Evolutionary conservation across 2,329 filamentous ascomycete species (phyloP).

Genomic region (Aureobasidium sp.): DNA sequence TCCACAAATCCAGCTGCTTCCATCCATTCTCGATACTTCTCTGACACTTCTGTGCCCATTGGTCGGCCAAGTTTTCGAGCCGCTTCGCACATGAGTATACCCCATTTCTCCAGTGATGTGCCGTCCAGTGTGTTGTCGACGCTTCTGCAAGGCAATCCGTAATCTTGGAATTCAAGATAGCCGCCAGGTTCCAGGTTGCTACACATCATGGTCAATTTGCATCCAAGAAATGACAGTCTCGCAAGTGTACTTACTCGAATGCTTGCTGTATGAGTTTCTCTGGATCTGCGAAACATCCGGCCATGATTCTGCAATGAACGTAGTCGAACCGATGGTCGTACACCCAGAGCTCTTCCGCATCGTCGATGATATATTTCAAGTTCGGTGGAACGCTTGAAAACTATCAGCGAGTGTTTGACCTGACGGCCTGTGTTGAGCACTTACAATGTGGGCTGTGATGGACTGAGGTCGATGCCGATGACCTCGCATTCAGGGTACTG

Average conservation of each 20-base stretch:
- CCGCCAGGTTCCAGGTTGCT: constrained; percentile 41
- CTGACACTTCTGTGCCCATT: constrained; percentile 29
- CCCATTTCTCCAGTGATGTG: constrained; percentile 27
- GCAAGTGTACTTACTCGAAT: constrained; percentile 30
- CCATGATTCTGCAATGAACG: constrained; percentile 45
- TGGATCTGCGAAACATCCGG: constrained; percentile 47
- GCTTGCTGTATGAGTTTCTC: constrained; percentile 39
- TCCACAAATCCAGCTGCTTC: constrained; percentile 35
- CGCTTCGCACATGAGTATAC: constrained; percentile 29
- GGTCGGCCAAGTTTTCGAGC: constrained; percentile 33
- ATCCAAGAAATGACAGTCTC: background rate
- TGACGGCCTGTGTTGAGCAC: background rate
- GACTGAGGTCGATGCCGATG: constrained; percentile 40
- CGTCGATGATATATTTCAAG: constrained; percentile 54
- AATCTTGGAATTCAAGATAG: constrained; percentile 44
- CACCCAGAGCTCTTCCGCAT: constrained; percentile 52
- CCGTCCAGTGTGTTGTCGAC: constrained; percentile 27
- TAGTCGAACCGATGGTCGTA: constrained; percentile 47
- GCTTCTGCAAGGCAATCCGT: constrained; percentile 32
- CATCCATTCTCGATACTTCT: constrained; percentile 31
- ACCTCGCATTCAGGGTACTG: constrained; percentile 33
- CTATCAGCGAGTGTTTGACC: background rate
- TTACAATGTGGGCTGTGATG: constrained; percentile 39
- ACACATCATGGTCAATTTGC: constrained; percentile 14
- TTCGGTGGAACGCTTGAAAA: constrained; percentile 46